These are phyloP conservation scores for Tulasnella sp. DNA, from an alignment of 768 basidiomycete genomes.

Conservation along the genomic window DNA sequence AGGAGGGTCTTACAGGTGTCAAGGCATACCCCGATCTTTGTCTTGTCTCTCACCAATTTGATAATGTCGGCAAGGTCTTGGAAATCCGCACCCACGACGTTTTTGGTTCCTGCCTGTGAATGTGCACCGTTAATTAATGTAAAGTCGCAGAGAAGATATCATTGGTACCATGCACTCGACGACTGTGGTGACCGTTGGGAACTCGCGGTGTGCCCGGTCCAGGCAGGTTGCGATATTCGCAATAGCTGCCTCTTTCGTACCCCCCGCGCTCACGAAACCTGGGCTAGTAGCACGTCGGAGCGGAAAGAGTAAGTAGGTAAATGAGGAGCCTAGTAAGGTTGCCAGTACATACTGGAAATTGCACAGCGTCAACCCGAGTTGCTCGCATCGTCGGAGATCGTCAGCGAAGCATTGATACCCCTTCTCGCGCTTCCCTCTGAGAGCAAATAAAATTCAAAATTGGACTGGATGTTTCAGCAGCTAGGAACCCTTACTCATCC, in stretches of 20 bases:
- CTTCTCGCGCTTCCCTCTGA: conserved; percentile 61
- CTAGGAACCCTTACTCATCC: conserved; percentile 50
- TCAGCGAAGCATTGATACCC: conserved; percentile 78
- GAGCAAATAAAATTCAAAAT: neutral
- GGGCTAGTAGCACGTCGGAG: conserved; percentile 45
- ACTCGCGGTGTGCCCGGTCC: conserved; percentile 66
- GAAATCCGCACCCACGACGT: conserved; percentile 71
- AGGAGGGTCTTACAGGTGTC: conserved; percentile 62
- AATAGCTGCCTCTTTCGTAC: conserved; percentile 62
- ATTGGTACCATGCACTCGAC: conserved; percentile 75
- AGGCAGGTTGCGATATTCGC: conserved; percentile 64
- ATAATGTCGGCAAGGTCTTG: conserved; percentile 67
- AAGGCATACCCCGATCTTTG: conserved; percentile 72
- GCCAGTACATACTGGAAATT: conserved; percentile 74
- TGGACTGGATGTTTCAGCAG: neutral
- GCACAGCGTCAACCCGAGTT: conserved; percentile 65
- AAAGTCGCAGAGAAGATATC: neutral
- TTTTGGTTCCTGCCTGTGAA: conserved; percentile 68
- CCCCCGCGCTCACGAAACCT: conserved; percentile 44
- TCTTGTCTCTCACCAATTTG: conserved; percentile 62
- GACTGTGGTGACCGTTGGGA: conserved; percentile 55
- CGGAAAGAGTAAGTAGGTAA: neutral
- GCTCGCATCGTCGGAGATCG: conserved; percentile 72
- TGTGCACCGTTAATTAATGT: neutral
- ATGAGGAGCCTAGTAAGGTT: neutral